Percentiles rank a stretch among this genome's conserved stretches.
Evolutionary conservation across 1,139 yeast species (phyloP).

Genomic region (Debaryomyces sp.): DNA sequence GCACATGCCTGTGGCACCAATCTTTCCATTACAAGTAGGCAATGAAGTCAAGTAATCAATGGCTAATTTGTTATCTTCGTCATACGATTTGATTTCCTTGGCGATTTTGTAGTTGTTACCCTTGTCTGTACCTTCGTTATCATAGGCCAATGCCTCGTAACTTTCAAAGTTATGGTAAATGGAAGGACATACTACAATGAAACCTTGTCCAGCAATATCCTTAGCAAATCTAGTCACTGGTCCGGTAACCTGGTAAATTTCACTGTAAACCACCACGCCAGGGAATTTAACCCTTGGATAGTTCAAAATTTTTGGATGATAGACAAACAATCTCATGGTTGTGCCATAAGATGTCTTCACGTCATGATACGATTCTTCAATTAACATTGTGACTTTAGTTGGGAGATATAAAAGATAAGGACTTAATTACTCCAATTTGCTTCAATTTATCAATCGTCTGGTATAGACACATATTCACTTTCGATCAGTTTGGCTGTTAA

Average conservation of each 20-base stretch:
- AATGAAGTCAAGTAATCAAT: conserved; percentile 62
- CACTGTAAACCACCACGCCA: conserved; percentile 77
- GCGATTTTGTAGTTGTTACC: conserved; percentile 70
- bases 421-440: not conserved
- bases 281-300: conserved; percentile 80
- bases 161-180: conserved; percentile 74
- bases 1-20: conserved; percentile 89
- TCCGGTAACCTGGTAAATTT: conserved; percentile 79
- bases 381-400: conserved; percentile 50
- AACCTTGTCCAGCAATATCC: conserved; percentile 80
- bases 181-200: conserved; percentile 76
- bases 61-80: conserved; percentile 69
- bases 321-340: conserved; percentile 65
- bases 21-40: conserved; percentile 68
- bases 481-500: not conserved
- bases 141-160: conserved; percentile 69
- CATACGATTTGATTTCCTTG: conserved; percentile 72
- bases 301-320: conserved; percentile 68
- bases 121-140: conserved; percentile 71
- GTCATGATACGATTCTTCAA: conserved; percentile 67
- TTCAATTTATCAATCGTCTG: not conserved
- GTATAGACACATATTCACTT: conserved; percentile 1
- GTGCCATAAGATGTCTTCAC: conserved; percentile 68
- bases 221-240: conserved; percentile 80
- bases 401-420: not conserved